Evolutionary conservation across 1,139 yeast species (phyloP), one percentile per base, ranked within the genome.

Genomic region (Yamadazyma friedrichii): DNA sequence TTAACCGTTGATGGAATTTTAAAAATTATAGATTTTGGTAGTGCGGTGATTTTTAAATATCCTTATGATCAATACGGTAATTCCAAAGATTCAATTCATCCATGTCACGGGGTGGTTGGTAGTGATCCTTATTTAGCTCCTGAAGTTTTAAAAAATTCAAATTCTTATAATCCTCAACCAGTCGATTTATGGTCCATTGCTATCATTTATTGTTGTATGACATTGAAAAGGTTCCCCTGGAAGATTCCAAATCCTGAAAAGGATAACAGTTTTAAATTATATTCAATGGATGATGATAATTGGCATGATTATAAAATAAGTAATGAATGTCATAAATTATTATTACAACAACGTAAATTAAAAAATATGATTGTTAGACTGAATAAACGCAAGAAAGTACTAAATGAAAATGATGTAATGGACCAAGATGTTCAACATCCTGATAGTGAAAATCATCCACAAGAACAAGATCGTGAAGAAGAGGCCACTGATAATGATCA

Each of bases 91-190:
- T 78, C 77, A 38, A 74, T 88, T 39, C 88, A 88, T 35, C 76
- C 79, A 52, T 91, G 96, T 38, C 91, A 85, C 51, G 98, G 98
- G 6, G 84, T 93, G 49, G 97, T 93, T 41, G 99, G 99, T 5
- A 88, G 96, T 9, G 99, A 94, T 64, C 99, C 99, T 4, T 93
- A 93, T 58, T 75, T 93, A 56, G 98, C 98, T 1, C 98, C 99
- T 0, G 99, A 93, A 62, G 97, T 91, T 13, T 75, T 94, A 51
- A 77, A 76, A 26, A 77, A 78, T 41, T 76, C 80, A 42, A 65
- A 66, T 47, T 78, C 83, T 26, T 93, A 91, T 58, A 95, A 91
- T 58, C 97, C 98, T 2, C 88, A 87, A 56, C 87, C 89, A 2
- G 95, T 91, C 9, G 98, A 93, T 64, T 74, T 93, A 40, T 93